Base-by-base conservation (phyloP, 1,284 basidiomycete species). In the Sanghuangporus sanghuang region DNA sequence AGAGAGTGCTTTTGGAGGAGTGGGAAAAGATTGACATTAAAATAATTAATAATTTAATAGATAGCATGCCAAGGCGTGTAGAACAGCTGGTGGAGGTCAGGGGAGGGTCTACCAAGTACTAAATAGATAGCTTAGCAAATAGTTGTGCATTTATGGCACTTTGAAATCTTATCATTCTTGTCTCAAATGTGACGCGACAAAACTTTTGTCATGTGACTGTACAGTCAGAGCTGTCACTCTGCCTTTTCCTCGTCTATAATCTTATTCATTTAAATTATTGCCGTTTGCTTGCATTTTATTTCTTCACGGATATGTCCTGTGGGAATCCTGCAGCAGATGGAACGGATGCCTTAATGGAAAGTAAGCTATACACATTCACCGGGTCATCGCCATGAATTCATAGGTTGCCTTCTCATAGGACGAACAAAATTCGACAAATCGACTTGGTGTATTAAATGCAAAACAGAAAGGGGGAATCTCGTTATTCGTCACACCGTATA, bases 401-500 rank as follows among this genome's bases (percentile, higher is more conserved):
- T 9, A 38, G 6, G 49, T n/a, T 12, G 9, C 6, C 52, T 3
- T 21, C 62, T 23, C 59, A 11, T 63, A 91, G 88, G 81, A 56
- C 83, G 84, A 39, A 74, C 76, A 61, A 89, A 81, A 70, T 87
- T 85, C 69, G 87, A 88, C 71, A 85, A 82, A 72, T 79, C 83
- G 2, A 85, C 78, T 65, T 71, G 73, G 18, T 93, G 90, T 68
- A 79, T 90, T 18, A 87, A 85, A 68, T 93, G 90, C 74, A 92
- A 90, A 72, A 75, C 74, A 32, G 80, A 79, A 23, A 67, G 65
- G 16, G 90, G 89, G 39, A 89, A 85, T 60, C 76, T 92, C 44
- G 85, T 91, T 49, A 84, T 92, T 64, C 81, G 90, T 50, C 89
- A 92, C 71, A 85, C 87, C 27, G 87, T 90, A 16, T 93, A 92